Conservation (phyloP, 1,284 basidiomycete species). For the Anthracocystis walkeri region DNA sequence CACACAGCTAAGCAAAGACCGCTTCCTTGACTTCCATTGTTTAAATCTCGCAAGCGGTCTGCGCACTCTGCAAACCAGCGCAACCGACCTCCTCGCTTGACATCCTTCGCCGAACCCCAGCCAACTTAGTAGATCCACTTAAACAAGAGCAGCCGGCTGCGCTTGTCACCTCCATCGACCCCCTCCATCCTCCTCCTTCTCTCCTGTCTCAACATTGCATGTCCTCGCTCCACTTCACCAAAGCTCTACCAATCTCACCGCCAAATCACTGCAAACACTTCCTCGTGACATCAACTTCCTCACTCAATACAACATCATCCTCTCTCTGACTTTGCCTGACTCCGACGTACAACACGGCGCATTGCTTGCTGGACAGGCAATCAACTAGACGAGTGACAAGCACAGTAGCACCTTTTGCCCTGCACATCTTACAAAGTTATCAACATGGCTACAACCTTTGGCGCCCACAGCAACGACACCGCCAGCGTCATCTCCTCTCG, state of each 20-base stretch:
- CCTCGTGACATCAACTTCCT: background rate
- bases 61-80: background rate
- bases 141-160: background rate
- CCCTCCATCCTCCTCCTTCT: background rate
- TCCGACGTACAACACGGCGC: background rate
- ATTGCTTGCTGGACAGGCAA: slow-evolving; percentile 1
- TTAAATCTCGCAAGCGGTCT: slow-evolving; percentile 1
- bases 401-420: background rate
- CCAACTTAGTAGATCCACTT: background rate
- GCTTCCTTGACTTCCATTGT: background rate
- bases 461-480: slow-evolving; percentile 9
- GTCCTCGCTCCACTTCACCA: background rate
- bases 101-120: background rate
- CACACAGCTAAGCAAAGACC: too few species aligned
- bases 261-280: background rate
- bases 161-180: background rate
- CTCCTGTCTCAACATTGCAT: too few species aligned
- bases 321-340: background rate
- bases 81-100: background rate
- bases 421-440: background rate
- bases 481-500: background rate
- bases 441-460: background rate
- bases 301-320: background rate
- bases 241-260: background rate
- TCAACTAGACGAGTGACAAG: background rate